Conservation (phyloP, 495 filamentous ascomycete species). For the Antarctomyces pellizariae region DNA sequence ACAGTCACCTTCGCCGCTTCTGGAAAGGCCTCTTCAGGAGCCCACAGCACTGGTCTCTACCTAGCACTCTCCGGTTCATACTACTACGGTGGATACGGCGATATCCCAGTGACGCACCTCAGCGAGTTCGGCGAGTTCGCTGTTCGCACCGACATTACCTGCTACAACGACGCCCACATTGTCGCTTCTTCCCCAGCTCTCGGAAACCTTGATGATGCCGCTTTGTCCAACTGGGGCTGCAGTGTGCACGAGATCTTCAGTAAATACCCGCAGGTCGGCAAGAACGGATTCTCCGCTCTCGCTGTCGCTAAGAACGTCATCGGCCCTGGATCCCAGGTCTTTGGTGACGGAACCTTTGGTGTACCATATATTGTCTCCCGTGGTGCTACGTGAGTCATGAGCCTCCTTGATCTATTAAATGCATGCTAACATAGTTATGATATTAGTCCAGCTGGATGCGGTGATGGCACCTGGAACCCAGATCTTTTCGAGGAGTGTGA, state of each 20-base stretch:
- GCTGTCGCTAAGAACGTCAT: slow-evolving; percentile 22
- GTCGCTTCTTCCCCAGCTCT: slow-evolving; percentile 19
- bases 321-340: slow-evolving; percentile 16
- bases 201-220: slow-evolving; percentile 16
- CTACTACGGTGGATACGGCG: slow-evolving; percentile 12
- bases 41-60: slow-evolving; percentile 17
- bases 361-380: slow-evolving; percentile 27
- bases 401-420: too few species aligned
- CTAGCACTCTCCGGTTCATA: slow-evolving; percentile 15
- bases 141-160: slow-evolving; percentile 18
- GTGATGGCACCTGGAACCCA: slow-evolving; percentile 20
- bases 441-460: slow-evolving; percentile 22
- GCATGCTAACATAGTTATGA: too few species aligned
- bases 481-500: slow-evolving; percentile 23
- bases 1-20: slow-evolving; percentile 16
- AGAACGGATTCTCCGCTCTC: slow-evolving; percentile 20
- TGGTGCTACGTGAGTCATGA: too few species aligned
- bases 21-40: slow-evolving; percentile 7
- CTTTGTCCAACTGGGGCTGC: slow-evolving; percentile 23
- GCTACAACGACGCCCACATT: slow-evolving; percentile 23
- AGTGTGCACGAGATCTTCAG: slow-evolving; percentile 25
- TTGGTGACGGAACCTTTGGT: slow-evolving; percentile 19
- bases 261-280: slow-evolving; percentile 17
- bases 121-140: slow-evolving; percentile 21
- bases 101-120: slow-evolving; percentile 12